Evolutionary conservation across 257 asterid genomes (phyloP).

Genomic region (Oldenlandia corymbosa): DNA sequence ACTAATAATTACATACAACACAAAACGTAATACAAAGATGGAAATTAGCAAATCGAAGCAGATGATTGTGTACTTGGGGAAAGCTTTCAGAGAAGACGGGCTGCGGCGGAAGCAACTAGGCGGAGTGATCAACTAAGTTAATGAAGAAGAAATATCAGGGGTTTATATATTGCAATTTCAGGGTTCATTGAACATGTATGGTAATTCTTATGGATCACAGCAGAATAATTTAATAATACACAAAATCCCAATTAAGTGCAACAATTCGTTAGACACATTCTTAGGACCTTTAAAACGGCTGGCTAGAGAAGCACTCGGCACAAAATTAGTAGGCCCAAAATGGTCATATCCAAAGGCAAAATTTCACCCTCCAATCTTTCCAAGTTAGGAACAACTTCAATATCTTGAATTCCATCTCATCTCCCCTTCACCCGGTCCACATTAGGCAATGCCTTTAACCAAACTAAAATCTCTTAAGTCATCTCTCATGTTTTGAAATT

Average conservation of each 20-base stretch:
- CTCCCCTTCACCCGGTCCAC: not conserved
- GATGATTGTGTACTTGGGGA: not conserved
- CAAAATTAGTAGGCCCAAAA: not conserved
- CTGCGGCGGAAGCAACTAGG: not conserved
- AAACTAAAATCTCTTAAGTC: not conserved
- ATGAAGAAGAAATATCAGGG: not conserved
- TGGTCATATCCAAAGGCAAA: not conserved
- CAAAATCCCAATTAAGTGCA: not conserved
- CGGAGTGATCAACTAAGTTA: too few relatives aligned
- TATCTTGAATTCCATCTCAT: not conserved
- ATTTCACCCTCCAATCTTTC: not conserved
- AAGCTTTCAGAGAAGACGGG: constrained; percentile 1
- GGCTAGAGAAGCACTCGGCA: not conserved
- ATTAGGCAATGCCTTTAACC: not conserved
- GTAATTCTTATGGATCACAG: too few relatives aligned
- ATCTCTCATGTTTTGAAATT: not conserved
- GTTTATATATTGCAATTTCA: not conserved
- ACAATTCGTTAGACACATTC: too few relatives aligned
- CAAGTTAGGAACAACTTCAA: not conserved
- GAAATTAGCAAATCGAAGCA: not conserved
- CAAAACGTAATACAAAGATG: too few relatives aligned
- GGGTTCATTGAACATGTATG: not conserved
- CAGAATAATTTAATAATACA: not conserved
- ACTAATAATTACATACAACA: not conserved
- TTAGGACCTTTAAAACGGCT: not conserved